These are phyloP conservation scores for Arachnomyces sp. DNA, from an alignment of 2,329 filamentous ascomycete genomes.

Conservation along the genomic window DNA sequence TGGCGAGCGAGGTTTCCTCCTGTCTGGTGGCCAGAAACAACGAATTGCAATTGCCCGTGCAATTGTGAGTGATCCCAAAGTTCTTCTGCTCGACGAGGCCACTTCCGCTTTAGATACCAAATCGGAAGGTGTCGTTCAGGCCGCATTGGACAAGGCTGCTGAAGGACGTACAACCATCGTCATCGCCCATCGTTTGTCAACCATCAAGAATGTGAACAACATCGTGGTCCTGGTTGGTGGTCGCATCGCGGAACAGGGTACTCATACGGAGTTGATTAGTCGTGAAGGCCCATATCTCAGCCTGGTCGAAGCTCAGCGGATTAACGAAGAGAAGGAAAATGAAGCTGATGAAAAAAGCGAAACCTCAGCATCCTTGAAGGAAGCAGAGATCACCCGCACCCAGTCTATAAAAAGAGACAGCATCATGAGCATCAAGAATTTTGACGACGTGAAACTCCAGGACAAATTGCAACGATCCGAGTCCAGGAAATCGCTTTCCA, in stretches of 20 bases:
- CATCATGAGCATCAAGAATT: constrained; percentile 14
- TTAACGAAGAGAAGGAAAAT: constrained; percentile 48
- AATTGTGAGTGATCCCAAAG: constrained; percentile 82
- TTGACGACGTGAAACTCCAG: constrained; percentile 25
- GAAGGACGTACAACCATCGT: constrained; percentile 87
- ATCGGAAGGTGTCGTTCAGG: constrained; percentile 88
- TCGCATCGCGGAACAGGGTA: constrained; percentile 85
- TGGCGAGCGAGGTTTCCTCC: constrained; percentile 85
- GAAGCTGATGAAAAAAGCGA: constrained; percentile 22
- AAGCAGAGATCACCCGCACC: constrained; percentile 20
- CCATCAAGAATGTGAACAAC: constrained; percentile 87
- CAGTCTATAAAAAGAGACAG: constrained; percentile 23
- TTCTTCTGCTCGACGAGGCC: constrained; percentile 88
- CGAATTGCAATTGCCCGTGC: constrained; percentile 90
- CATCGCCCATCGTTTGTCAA: constrained; percentile 90
- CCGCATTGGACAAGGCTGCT: constrained; percentile 77
- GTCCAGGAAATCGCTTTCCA: constrained; percentile 55
- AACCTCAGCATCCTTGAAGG: constrained; percentile 18
- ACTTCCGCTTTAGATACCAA: constrained; percentile 91
- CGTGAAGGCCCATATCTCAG: constrained; percentile 66
- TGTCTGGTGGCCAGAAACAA: constrained; percentile 94
- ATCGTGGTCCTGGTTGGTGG: constrained; percentile 89
- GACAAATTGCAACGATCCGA: constrained; percentile 33
- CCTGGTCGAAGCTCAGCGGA: constrained; percentile 81
- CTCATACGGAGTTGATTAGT: constrained; percentile 69